Base-by-base conservation (phyloP, 257 asterid species). In the Jacaranda copaia region DNA sequence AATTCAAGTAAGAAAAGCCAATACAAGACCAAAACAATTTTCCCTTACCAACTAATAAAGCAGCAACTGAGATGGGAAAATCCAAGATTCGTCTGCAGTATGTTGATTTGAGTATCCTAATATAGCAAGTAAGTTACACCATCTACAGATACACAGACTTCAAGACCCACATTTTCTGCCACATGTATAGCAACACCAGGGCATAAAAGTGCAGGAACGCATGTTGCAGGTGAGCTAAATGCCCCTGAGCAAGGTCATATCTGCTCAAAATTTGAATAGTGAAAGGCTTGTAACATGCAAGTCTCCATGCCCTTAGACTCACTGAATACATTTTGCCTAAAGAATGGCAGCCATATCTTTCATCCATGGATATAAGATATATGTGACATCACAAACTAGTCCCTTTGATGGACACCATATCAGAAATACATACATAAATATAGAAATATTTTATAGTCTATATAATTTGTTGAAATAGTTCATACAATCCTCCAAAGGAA, bases 1-100 rank as follows among this genome's bases (percentile, higher is more conserved):
- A 76, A 53, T 51, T 56, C 76, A 68, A 55, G 43, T 62, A 82
- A 63, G 66, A 70, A 82, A 82, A 78, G 68, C 81, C 87, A 85
- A 78, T 74, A 78, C 81, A 85, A 84, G 80, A 85, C 87, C 87
- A 80, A 83, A 84, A 72, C 86, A 82, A 81, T 72, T 84, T 85
- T 81, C 87, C 90, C 97, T 94, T 92, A 94, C 98, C 98, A 84
- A 94, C 93, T 78, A 89, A 82, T 53, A 83, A 71, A 82, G 95
- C 98, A 86, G 98, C 98, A 83, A 87, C 94, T 56, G 89, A 85
- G 93, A 82, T 82, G 91, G 87, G 85, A 89, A 88, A 87, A 77
- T 73, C 95, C 94, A 90, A 82, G 96, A 85, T 82, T 84, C 98
- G 84, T 89, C 98, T 35, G 96, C 89, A 92, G 79, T 79, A 84